phyloP scores from a whole-genome alignment of 352 stramenopile genomes.

The Halophytophthora batemanensis region DNA sequence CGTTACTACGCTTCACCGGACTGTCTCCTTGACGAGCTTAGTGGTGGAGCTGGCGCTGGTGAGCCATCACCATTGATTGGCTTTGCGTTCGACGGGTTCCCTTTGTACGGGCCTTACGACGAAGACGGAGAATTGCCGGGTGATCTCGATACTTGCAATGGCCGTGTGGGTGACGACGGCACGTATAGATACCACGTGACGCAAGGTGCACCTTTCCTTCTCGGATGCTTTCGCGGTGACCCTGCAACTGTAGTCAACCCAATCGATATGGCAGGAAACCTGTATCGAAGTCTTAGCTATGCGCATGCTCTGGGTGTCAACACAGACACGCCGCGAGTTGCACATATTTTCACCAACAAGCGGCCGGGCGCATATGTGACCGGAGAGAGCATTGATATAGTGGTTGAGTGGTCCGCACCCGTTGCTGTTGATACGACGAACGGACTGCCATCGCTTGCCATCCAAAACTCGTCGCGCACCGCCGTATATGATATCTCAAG shows the following conservation, averaged over 20 bases:
- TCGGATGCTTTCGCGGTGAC: constrained; percentile 58
- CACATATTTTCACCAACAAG: constrained; percentile 65
- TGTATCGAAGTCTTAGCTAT: constrained; percentile 62
- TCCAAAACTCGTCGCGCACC: constrained; percentile 29
- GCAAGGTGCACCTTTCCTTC: constrained; percentile 42
- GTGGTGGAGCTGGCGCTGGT: constrained; percentile 13
- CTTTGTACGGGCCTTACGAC: constrained; percentile 59
- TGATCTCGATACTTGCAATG: constrained; percentile 69
- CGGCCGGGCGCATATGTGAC: constrained; percentile 43
- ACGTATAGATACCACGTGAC: constrained; percentile 73
- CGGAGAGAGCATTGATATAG: constrained; percentile 62
- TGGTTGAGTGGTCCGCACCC: constrained; percentile 53
- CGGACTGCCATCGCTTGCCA: constrained; percentile 35
- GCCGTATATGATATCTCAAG: constrained; percentile 38
- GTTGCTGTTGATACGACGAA: constrained; percentile 32
- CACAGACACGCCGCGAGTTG: constrained; percentile 37
- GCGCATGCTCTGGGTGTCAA: constrained; percentile 44
- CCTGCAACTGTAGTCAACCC: constrained; percentile 8
- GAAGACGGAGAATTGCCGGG: constrained; percentile 41
- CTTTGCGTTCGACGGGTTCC: constrained; percentile 75
- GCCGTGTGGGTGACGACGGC: constrained; percentile 54
- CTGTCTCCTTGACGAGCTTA: constrained; percentile 51
- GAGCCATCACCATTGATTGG: constrained; percentile 58
- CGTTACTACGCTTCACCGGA: constrained; percentile 69
- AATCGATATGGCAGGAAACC: constrained; percentile 17